Evolutionary conservation across 176 grass and related monocot species (phyloP).

Genomic region (Hsuehochloa calcarea): DNA sequence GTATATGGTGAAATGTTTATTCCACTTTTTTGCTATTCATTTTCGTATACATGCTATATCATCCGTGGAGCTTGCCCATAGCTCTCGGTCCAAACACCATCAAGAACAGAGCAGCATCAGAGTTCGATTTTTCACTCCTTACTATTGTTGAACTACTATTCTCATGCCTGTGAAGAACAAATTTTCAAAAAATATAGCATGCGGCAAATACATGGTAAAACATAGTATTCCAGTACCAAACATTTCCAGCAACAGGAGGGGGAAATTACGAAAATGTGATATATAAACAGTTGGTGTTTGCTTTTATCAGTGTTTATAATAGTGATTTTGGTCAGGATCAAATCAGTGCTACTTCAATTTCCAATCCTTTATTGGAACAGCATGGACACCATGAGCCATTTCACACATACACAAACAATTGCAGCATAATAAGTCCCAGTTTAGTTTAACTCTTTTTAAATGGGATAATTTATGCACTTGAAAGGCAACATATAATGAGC

Average conservation of each 20-base stretch:
- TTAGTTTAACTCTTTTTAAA: background rate
- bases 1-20: background rate
- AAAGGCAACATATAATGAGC: too few species aligned
- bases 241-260: background rate
- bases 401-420: background rate
- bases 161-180: background rate
- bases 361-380: constrained; percentile 11
- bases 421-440: constrained; percentile 2
- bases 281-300: background rate
- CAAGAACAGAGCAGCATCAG: background rate
- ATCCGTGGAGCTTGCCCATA: background rate
- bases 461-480: too few species aligned
- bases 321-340: background rate
- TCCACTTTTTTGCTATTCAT: background rate
- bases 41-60: background rate
- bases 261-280: background rate
- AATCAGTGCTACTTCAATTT: background rate
- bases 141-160: background rate
- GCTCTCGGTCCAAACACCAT: background rate
- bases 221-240: background rate
- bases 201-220: constrained; percentile 5
- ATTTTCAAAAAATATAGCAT: background rate
- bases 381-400: background rate
- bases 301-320: background rate
- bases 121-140: background rate